Percentiles rank a stretch among this genome's conserved stretches.
Evolutionary conservation across 2,329 filamentous ascomycete genomes (phyloP).

Genomic region (Hymenoscyphus infarciens): DNA sequence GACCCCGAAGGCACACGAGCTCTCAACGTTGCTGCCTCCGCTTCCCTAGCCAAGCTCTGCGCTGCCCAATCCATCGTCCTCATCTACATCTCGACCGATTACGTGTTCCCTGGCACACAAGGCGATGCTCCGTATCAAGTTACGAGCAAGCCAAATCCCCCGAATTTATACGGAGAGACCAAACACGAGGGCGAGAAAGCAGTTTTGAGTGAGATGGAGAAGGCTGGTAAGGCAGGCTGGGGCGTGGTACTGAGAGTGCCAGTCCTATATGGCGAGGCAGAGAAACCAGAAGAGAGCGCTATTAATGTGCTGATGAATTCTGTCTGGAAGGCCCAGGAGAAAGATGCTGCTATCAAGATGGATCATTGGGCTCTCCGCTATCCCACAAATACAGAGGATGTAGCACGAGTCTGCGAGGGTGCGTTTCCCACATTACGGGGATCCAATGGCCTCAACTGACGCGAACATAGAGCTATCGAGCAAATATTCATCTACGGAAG

Average conservation of each 20-base stretch:
- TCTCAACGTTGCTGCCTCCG: constrained; percentile 72
- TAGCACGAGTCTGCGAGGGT: constrained; percentile 72
- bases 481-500: constrained; percentile 57
- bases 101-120: constrained; percentile 68
- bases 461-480: constrained; percentile 58
- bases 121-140: constrained; percentile 83
- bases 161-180: constrained; percentile 77
- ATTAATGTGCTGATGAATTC: constrained; percentile 77
- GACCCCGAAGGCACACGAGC: constrained; percentile 71
- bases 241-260: constrained; percentile 76
- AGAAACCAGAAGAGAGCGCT: constrained; percentile 70
- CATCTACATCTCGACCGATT: constrained; percentile 80
- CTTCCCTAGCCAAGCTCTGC: constrained; percentile 62
- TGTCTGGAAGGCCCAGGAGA: constrained; percentile 69
- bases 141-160: constrained; percentile 59
- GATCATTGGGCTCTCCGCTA: constrained; percentile 83
- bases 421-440: constrained; percentile 30
- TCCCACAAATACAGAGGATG: constrained; percentile 86
- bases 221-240: constrained; percentile 47
- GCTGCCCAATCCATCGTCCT: constrained; percentile 58
- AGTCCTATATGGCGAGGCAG: constrained; percentile 76
- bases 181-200: constrained; percentile 69
- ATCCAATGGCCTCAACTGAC: not conserved
- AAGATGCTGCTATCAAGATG: constrained; percentile 64
- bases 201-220: constrained; percentile 58